These are phyloP conservation scores for Lyophyllum semitale DNA, from an alignment of 768 basidiomycete species.

Conservation along the genomic window DNA sequence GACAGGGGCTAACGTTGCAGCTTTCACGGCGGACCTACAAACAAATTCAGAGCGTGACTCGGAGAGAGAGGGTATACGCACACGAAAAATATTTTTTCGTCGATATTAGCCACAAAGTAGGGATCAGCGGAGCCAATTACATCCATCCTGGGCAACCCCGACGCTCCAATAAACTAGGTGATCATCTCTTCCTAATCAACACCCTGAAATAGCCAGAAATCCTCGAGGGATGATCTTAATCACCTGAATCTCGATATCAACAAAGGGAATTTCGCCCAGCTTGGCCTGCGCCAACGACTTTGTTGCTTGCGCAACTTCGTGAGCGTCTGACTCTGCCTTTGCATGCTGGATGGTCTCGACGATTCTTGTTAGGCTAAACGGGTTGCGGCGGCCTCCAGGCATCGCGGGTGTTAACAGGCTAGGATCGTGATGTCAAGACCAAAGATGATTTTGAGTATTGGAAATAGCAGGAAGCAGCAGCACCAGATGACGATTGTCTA, in stretches of 20 bases:
- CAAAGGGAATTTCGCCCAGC: slow-evolving; percentile 44
- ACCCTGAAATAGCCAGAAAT: too few relatives aligned
- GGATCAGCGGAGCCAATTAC: slow-evolving; percentile 66
- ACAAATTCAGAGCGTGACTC: too few relatives aligned
- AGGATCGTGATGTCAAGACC: too few relatives aligned
- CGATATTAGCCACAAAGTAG: slow-evolving; percentile 70
- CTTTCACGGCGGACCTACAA: slow-evolving; percentile 64
- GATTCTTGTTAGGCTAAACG: slow-evolving; percentile 36
- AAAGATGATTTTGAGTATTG: too few relatives aligned
- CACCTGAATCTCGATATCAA: slow-evolving; percentile 62
- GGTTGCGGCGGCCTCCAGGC: slow-evolving; percentile 32
- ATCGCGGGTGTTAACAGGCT: too few relatives aligned
- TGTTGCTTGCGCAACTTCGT: slow-evolving; percentile 31
- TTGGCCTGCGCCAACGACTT: slow-evolving; percentile 32
- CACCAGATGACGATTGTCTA: too few relatives aligned
- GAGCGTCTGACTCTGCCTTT: slow-evolving; percentile 31
- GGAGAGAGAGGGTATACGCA: slow-evolving; percentile 30
- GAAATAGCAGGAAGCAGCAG: too few relatives aligned
- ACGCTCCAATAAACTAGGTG: slow-evolving; percentile 80
- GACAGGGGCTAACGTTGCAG: slow-evolving; percentile 59
- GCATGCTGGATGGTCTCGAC: slow-evolving; percentile 31
- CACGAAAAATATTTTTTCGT: slow-evolving; percentile 66
- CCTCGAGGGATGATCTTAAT: too few relatives aligned
- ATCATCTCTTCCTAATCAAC: too few relatives aligned
- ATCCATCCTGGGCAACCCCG: slow-evolving; percentile 70